Base-by-base conservation (phyloP, 768 basidiomycete species). In the Suillus sp. region DNA sequence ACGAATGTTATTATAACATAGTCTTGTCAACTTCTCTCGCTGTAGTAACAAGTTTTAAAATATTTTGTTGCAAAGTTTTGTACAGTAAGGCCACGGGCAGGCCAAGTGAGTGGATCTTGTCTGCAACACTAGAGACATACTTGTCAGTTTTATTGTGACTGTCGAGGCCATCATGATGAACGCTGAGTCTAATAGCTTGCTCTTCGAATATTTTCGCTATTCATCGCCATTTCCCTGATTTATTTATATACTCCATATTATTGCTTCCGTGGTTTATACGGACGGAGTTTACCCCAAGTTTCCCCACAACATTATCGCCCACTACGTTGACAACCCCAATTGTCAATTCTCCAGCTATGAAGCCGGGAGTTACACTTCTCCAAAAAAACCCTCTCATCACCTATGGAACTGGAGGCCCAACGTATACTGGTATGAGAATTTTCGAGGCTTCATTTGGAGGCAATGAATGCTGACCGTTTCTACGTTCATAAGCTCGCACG, bases 1-100 rank as follows among this genome's bases (percentile, higher is more conserved):
- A 38, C 82, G 87, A 72, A 90, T 92, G 88, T 65, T 89, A 57
- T 72, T 93, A 66, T 92, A 73, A 75, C 57, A 67, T n/a, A 32
- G 4, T 58, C 59, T 50, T 5, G 50, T 51, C 30, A 5, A 30
- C 48, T 27, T 3, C 48, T 51, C 18, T 51, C 2, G 27, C 30
- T 32, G 20, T 20, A 32, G 30, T 32, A 18, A 11, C 20, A 53
- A n/a, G 10, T 20, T 32, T 9, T 30, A 4, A 51, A 51, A 32
- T 4, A 10, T 32, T 48, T 13, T 27, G 25, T 22, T 11, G 5
- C 22, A 22, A 47, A 25, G 22, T 47, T 13, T 14, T 25, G 47
- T n/a, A n/a, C n/a, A n/a, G n/a, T n/a, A n/a, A 25, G 2, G 47
- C 25, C 14, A 14, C 25, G 6, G 7, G 25, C 22, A 22, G 20